Base-by-base conservation (phyloP, 352 stramenopile genomes). In the Globisporangium emineosum region DNA sequence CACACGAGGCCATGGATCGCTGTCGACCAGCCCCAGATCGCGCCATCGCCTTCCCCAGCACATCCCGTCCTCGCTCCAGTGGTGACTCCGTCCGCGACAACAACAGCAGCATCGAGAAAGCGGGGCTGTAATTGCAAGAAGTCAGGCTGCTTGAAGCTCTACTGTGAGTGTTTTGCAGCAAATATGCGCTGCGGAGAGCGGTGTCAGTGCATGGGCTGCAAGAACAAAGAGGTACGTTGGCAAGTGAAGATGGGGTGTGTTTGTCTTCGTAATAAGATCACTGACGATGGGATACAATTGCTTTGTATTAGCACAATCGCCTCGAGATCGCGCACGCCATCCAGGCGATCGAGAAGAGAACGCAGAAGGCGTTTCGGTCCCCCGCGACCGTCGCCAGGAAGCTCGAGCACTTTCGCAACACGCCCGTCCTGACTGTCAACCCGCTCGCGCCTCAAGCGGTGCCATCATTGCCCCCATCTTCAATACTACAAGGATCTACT, bases 61-160 rank as follows among this genome's bases (percentile, higher is more conserved):
- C 37, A 57, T 9, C 12, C 25, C 25, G 23, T 40, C 25, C 50
- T 23, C 7, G 25, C 50, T 25, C 19, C 50, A 13, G 30, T n/a
- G 17, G 25, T 45, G n/a, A 27, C 29, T 32, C n/a, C 29, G 12
- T 12, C 21, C 3, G 6, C 32, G 2, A 25, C 43, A 7, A 27
- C 33, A 19, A 8, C 52, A 13, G 47, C 61, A 19, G 51, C 43
- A 8, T 33, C 63, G 21, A 52, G 69, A 49, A 79, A 74, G 13
- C 78, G 78, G 25, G 81, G 83, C 50, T 99, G 97, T 75, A 98
- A 97, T 64, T 99, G 96, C 77, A 98, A 98, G 76, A 98, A 98
- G 62, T 98, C 94, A 0, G 86, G 89, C 61, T 99, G 97, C 70
- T 86, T 98, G 19, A 99, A 99, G 76, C 81, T 98, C 43, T 94